Conservation (phyloP, 2,329 filamentous ascomycete genomes). For the Clonostachys chloroleuca region DNA sequence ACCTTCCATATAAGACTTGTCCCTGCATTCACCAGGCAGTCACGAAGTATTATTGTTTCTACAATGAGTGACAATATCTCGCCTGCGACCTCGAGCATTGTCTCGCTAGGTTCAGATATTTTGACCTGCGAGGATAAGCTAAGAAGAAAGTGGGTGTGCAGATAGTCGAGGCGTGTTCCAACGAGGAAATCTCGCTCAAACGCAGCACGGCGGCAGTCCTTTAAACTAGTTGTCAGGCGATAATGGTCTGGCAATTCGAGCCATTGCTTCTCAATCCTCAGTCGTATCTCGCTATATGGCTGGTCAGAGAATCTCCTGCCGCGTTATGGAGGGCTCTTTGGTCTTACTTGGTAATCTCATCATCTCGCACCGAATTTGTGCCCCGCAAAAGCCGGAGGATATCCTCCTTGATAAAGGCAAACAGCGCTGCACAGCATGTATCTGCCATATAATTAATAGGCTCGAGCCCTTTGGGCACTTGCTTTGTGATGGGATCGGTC, state of each 20-base stretch:
- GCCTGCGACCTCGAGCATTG: neutral
- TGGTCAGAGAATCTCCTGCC: neutral
- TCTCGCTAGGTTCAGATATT: neutral
- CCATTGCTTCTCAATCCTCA: neutral
- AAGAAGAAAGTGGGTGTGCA: neutral
- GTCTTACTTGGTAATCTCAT: neutral
- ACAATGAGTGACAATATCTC: neutral
- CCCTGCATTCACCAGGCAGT: neutral
- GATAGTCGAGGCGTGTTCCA: neutral
- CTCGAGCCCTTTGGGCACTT: neutral
- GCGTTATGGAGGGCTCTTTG: no score
- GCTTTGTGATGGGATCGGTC: no score
- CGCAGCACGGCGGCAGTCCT: neutral
- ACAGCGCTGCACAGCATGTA: neutral
- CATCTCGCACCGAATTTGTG: neutral
- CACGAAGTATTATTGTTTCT: neutral
- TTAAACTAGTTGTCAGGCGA: neutral
- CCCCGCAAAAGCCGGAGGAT: neutral
- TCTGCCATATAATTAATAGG: neutral
- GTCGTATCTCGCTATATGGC: neutral
- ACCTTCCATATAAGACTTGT: conserved; percentile 1
- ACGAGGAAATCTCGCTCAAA: neutral
- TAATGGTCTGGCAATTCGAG: neutral
- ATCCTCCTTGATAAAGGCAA: neutral
- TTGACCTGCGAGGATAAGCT: neutral